Conservation (phyloP, 148 eudicot species). For the Spergularia bocconei region DNA sequence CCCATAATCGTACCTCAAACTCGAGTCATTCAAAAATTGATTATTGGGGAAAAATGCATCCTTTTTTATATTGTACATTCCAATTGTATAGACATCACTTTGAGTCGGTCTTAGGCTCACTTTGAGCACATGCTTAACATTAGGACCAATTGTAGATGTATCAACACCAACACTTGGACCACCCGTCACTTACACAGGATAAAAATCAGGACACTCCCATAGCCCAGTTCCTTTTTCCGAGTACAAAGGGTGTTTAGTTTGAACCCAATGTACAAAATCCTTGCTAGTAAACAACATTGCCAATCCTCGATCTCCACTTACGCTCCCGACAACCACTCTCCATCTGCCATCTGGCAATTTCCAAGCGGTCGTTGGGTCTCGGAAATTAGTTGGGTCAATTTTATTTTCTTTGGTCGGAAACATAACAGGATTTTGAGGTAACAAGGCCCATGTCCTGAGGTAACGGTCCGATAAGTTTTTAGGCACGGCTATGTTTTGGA, state of each 20-base stretch:
- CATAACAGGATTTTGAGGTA: constrained; percentile 46
- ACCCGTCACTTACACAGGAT: constrained; percentile 25
- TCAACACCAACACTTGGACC: constrained; percentile 27
- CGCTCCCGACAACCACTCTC: constrained; percentile 40
- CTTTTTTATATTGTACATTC: constrained; percentile 33
- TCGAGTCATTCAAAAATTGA: constrained; percentile 26
- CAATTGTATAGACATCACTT: constrained; percentile 52
- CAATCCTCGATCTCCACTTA: constrained; percentile 20
- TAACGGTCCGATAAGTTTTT: constrained; percentile 53
- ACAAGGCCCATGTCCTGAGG: constrained; percentile 52
- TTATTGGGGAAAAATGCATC: constrained; percentile 40
- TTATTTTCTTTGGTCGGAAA: constrained; percentile 27
- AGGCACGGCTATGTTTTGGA: constrained; percentile 61
- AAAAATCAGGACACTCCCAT: constrained; percentile 85
- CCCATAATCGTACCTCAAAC: constrained; percentile 61
- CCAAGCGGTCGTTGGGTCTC: constrained; percentile 76
- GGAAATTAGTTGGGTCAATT: constrained; percentile 36
- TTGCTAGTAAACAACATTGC: constrained; percentile 46
- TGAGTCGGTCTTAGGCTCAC: constrained; percentile 36
- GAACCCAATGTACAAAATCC: constrained; percentile 49
- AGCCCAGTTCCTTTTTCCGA: constrained; percentile 32
- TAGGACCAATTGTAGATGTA: constrained; percentile 30
- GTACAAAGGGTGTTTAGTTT: constrained; percentile 41
- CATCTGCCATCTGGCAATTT: constrained; percentile 33
- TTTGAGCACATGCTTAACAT: constrained; percentile 50